Percentiles rank a stretch among this genome's conserved stretches.
These are phyloP conservation scores for Coprinopsis sp. DNA, from an alignment of 768 basidiomycete genomes.

Conservation along the genomic window DNA sequence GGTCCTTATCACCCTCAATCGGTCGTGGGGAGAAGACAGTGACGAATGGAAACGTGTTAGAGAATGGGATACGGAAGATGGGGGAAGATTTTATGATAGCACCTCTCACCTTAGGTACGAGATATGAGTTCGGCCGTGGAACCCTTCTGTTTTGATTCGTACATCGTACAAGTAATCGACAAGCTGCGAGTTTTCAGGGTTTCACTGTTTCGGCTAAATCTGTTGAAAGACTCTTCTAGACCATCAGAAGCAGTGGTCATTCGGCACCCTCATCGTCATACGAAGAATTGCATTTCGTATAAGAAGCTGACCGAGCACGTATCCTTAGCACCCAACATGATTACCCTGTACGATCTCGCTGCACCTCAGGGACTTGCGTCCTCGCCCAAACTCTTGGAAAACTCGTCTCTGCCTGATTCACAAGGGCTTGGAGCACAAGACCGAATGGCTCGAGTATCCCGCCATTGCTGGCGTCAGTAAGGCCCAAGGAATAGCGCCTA, in stretches of 20 bases:
- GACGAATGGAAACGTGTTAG: slow-evolving; percentile 34
- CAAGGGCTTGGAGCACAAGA: slow-evolving; percentile 37
- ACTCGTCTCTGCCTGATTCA: slow-evolving; percentile 30
- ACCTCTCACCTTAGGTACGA: no score
- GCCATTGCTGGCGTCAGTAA: slow-evolving; percentile 37
- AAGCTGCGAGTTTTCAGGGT: no score
- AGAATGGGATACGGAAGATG: slow-evolving; percentile 34
- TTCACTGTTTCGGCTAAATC: no score
- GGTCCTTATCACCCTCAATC: slow-evolving; percentile 24
- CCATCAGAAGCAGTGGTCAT: no score
- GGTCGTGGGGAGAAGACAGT: slow-evolving; percentile 28
- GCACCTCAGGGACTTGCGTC: slow-evolving; percentile 20
- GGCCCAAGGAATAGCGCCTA: slow-evolving; percentile 34
- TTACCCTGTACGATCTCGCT: slow-evolving; percentile 35
- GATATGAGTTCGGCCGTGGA: no score
- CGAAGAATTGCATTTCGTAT: no score
- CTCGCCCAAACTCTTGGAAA: slow-evolving; percentile 30
- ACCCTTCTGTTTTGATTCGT: no score
- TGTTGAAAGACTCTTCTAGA: no score
- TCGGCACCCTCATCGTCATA: no score
- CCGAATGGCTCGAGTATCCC: slow-evolving; percentile 49
- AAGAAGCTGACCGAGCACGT: no score
- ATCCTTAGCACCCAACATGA: slow-evolving; percentile 15
- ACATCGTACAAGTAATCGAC: no score
- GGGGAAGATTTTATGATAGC: slow-evolving; percentile 15